Percentiles rank a stretch among this genome's conserved stretches.
These are phyloP conservation scores for Spizellomyces sp. DNA, from an alignment of 192 early-diverging fungal species.

Conservation along the genomic window DNA sequence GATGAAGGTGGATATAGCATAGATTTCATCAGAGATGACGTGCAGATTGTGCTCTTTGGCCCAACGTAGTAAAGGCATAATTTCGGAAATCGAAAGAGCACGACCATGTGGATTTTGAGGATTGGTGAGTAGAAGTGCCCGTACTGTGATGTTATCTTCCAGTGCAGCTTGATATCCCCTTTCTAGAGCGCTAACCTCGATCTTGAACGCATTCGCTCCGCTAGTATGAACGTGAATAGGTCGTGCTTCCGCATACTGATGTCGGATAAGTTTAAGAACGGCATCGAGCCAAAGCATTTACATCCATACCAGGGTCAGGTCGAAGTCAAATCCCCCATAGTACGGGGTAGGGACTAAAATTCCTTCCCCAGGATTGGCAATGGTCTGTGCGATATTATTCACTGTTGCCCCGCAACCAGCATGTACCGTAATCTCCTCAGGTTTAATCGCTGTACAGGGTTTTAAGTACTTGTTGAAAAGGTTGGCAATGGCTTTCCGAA, in stretches of 20 bases:
- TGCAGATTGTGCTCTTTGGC: conserved; percentile 66
- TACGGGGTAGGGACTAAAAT: conserved; percentile 73
- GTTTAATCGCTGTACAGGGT: conserved; percentile 42
- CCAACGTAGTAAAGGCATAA: conserved; percentile 64
- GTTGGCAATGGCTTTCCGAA: conserved; percentile 63
- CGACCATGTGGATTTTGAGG: conserved; percentile 47
- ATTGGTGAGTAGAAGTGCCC: conserved; percentile 69
- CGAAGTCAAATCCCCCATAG: conserved; percentile 75
- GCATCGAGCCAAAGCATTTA: not conserved
- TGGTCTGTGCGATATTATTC: conserved; percentile 62
- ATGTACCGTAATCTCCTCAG: conserved; percentile 62
- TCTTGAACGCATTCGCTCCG: not conserved
- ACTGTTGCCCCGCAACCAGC: conserved; percentile 73
- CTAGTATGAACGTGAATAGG: not conserved
- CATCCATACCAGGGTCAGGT: conserved; percentile 32
- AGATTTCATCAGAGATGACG: conserved; percentile 80
- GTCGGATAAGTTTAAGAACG: not conserved
- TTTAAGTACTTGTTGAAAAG: conserved; percentile 70
- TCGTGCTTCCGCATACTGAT: not conserved
- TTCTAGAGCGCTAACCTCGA: not conserved
- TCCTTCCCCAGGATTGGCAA: conserved; percentile 72
- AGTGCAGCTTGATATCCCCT: not conserved
- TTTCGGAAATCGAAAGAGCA: conserved; percentile 50
- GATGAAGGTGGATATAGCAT: conserved; percentile 43
- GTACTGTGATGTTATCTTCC: conserved; percentile 34